phyloP scores from a whole-genome alignment of 2,329 filamentous ascomycete species.

The Keithomyces neogunnii region DNA sequence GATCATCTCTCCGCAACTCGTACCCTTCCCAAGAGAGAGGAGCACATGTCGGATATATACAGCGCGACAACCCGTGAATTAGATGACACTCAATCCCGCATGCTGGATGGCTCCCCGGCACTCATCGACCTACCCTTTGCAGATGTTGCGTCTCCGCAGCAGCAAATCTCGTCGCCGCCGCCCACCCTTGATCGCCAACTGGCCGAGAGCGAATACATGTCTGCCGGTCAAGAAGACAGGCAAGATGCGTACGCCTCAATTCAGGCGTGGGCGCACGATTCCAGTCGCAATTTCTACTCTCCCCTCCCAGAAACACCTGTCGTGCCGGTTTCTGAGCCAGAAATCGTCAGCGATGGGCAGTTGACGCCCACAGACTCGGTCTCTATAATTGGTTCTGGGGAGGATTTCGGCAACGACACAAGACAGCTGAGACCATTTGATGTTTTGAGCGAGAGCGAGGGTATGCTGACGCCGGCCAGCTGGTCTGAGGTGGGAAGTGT shows the following conservation, averaged over 20 bases:
- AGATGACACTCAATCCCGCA: conserved; percentile 15
- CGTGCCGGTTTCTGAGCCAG: conserved; percentile 41
- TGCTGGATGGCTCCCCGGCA: conserved; percentile 17
- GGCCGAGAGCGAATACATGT: conserved; percentile 40
- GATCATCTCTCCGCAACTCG: conserved; percentile 29
- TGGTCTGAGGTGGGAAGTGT: conserved; percentile 60
- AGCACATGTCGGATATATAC: conserved; percentile 47
- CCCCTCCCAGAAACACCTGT: conserved; percentile 46
- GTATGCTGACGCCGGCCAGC: conserved; percentile 50
- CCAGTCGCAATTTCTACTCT: conserved; percentile 49
- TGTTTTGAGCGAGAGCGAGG: conserved; percentile 51
- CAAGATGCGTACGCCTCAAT: conserved; percentile 49
- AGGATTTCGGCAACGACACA: conserved; percentile 35
- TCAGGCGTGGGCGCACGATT: conserved; percentile 55
- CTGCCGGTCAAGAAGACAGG: conserved; percentile 38
- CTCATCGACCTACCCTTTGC: conserved; percentile 24
- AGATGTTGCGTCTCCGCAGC: conserved; percentile 2
- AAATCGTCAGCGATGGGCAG: conserved; percentile 43
- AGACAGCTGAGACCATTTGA: conserved; percentile 37
- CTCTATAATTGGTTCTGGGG: conserved; percentile 44
- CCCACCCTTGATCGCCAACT: conserved; percentile 27
- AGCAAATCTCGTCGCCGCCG: conserved; percentile 11
- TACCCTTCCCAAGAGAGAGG: conserved; percentile 37
- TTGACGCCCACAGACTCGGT: conserved; percentile 51
- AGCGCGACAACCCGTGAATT: conserved; percentile 41